Evolutionary conservation across 306 rosid species (phyloP).

Genomic region (Lotus japonicus): DNA sequence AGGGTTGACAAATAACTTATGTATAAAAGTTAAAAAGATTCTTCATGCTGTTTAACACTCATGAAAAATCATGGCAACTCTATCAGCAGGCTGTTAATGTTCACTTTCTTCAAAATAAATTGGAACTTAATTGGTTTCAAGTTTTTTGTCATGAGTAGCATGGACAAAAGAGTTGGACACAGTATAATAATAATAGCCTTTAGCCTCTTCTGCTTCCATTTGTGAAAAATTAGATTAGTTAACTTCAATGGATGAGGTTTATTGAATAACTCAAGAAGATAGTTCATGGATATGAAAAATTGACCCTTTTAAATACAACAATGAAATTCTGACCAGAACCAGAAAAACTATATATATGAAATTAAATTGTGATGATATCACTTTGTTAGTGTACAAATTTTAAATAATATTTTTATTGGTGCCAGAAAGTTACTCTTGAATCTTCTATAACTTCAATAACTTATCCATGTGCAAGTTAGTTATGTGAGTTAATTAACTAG

Average conservation of each 20-base stretch:
- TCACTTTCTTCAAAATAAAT: not conserved
- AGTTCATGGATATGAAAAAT: not conserved
- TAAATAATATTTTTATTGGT: too few species aligned
- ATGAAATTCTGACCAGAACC: too few species aligned
- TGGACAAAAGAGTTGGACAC: not conserved
- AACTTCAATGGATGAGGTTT: not conserved
- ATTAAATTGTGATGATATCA: too few species aligned
- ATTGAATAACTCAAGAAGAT: not conserved
- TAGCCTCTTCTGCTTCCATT: not conserved
- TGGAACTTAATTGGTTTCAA: not conserved
- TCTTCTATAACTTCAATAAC: too few species aligned
- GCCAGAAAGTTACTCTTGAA: too few species aligned
- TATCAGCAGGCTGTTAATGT: not conserved
- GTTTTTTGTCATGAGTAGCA: not conserved
- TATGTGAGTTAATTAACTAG: too few species aligned
- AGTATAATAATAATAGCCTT: not conserved
- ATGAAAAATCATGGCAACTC: constrained; percentile 8
- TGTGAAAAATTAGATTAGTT: not conserved
- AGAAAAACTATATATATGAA: too few species aligned
- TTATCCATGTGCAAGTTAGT: too few species aligned
- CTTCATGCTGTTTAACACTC: constrained; percentile 2
- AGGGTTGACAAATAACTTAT: constrained; percentile 1
- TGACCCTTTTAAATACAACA: not conserved
- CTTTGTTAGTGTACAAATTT: too few species aligned
- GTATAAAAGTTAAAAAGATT: not conserved